These are phyloP conservation scores for Beta vulgaris DNA, from an alignment of 148 eudicot genomes.

Conservation along the genomic window DNA sequence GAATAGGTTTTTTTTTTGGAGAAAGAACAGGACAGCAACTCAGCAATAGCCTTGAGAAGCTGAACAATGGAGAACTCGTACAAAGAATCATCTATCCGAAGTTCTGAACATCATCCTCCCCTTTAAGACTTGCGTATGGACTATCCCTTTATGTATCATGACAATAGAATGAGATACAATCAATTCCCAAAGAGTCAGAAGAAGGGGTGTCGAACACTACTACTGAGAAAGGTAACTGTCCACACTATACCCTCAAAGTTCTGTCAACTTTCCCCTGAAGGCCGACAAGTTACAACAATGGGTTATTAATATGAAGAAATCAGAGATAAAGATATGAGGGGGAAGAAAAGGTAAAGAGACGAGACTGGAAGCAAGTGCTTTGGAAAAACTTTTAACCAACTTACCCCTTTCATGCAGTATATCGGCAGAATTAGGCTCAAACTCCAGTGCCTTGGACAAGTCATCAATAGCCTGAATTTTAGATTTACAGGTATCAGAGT, in stretches of 20 bases:
- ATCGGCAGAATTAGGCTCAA: constrained; percentile 83
- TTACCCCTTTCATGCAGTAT: constrained; percentile 96
- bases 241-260: neutral
- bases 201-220: neutral
- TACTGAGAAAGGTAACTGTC: neutral
- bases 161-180: neutral
- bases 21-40: too few species aligned
- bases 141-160: neutral
- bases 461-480: constrained; percentile 78
- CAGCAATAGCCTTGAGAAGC: neutral
- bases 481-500: constrained; percentile 8
- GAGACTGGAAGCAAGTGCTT: neutral
- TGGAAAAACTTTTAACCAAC: constrained; percentile 15
- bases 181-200: neutral
- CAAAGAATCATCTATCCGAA: neutral
- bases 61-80: neutral
- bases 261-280: neutral
- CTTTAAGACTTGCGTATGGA: neutral
- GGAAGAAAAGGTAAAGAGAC: neutral
- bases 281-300: too few species aligned
- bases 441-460: constrained; percentile 84
- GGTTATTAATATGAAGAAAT: too few species aligned
- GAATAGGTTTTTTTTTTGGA: too few species aligned
- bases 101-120: neutral
- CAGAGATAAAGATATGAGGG: neutral